Percentiles rank a stretch among this genome's conserved stretches.
Conservation (phyloP, 441 rosid species). For the Erysimum cheiri region DNA sequence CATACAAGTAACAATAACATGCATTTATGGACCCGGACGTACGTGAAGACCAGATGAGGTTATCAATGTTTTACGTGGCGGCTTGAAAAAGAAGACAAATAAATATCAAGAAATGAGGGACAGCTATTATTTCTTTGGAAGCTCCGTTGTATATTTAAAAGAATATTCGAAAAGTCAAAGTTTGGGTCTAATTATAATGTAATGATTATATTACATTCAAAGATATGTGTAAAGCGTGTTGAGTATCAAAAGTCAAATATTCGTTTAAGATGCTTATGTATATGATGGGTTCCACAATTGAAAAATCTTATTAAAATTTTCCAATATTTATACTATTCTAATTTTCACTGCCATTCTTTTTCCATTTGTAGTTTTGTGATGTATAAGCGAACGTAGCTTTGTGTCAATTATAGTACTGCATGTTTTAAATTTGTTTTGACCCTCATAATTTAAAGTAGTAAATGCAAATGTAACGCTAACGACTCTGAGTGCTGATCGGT, state of each 20-base stretch:
- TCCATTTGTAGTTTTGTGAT: not conserved
- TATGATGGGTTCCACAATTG: not conserved
- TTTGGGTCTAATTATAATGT: not conserved
- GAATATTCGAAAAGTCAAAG: slow-evolving; percentile 20
- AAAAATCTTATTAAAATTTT: not conserved
- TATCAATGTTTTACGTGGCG: slow-evolving; percentile 37
- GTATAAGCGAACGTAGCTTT: not conserved
- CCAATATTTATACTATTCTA: not conserved
- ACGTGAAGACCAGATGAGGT: slow-evolving; percentile 64
- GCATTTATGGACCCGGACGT: slow-evolving; percentile 66
- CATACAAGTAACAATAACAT: slow-evolving; percentile 42
- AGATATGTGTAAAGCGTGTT: not conserved
- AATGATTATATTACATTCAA: not conserved
- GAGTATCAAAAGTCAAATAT: not conserved
- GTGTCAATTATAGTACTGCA: not conserved
- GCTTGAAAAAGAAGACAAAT: slow-evolving; percentile 9
- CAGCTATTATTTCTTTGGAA: slow-evolving; percentile 18
- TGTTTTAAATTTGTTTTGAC: not conserved
- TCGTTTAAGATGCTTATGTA: not conserved
- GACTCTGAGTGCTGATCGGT: not conserved
- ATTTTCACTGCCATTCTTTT: not conserved
- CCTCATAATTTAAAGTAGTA: not conserved
- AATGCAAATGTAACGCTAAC: not conserved
- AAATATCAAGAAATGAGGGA: not conserved
- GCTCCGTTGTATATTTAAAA: slow-evolving; percentile 16